Evolutionary conservation across 176 grass and related monocot species (phyloP).

Genomic region (Phragmites australis): DNA sequence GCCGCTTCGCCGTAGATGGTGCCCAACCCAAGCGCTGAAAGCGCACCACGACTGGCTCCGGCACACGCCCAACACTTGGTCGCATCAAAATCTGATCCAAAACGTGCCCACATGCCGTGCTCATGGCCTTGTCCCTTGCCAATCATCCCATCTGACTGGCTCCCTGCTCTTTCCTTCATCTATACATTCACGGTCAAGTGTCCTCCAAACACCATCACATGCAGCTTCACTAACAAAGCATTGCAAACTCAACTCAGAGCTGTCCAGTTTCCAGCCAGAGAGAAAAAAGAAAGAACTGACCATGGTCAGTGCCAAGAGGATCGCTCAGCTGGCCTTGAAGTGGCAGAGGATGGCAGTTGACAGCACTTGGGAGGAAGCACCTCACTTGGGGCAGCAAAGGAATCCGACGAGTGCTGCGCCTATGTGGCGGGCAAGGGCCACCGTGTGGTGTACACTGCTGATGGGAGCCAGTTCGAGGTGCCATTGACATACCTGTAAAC

Average conservation of each 20-base stretch:
- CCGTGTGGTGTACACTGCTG: slow-evolving; percentile 41
- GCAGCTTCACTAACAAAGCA: slow-evolving; percentile 10
- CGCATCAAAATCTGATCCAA: slow-evolving; percentile 36
- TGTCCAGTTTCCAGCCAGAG: neutral
- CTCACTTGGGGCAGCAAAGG: neutral
- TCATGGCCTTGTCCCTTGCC: slow-evolving; percentile 32
- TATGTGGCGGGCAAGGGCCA: slow-evolving; percentile 35
- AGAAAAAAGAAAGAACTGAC: neutral
- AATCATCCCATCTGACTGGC: neutral
- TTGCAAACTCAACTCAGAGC: neutral
- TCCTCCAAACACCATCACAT: slow-evolving; percentile 18
- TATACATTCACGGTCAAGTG: neutral
- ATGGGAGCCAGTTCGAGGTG: slow-evolving; percentile 46
- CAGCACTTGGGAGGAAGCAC: neutral
- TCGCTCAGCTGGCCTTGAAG: slow-evolving; percentile 42
- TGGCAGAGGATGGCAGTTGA: slow-evolving; percentile 44
- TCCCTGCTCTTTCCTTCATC: neutral
- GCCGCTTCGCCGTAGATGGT: neutral
- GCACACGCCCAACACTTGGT: slow-evolving; percentile 11
- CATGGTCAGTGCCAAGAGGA: slow-evolving; percentile 34
- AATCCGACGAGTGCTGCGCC: neutral
- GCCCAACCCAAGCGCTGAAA: neutral
- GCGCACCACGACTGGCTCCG: neutral
- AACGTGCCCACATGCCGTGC: neutral
- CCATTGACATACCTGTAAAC: slow-evolving; percentile 34